Evolutionary conservation across 768 basidiomycete genomes (phyloP).

Genomic region (Hysterangium stoloniferum): DNA sequence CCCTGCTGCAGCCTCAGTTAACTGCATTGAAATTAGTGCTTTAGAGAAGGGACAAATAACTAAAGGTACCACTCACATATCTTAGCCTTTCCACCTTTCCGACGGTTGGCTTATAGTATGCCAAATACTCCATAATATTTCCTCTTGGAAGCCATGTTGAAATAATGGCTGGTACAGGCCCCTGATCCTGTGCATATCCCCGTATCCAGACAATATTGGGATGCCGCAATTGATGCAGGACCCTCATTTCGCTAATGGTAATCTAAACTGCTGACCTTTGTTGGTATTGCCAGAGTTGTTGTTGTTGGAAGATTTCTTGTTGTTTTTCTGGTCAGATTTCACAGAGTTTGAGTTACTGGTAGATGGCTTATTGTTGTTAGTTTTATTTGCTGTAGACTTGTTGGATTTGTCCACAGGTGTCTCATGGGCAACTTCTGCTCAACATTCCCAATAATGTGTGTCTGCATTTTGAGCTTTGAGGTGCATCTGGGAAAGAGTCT

Average conservation of each 20-base stretch:
- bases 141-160: conserved; percentile 5
- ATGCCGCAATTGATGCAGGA: conserved; percentile 8
- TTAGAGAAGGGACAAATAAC: not conserved
- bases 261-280: no score
- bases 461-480: no score
- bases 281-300: no score
- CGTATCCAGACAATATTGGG: conserved; percentile 7
- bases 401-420: no score
- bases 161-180: conserved; percentile 2
- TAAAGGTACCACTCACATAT: not conserved
- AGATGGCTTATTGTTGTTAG: no score
- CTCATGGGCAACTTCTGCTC: no score
- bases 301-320: no score
- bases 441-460: no score
- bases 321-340: no score
- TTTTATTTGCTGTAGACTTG: no score
- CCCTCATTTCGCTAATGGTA: conserved; percentile 8
- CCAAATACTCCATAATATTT: conserved; percentile 2
- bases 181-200: conserved; percentile 3
- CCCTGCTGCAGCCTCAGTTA: conserved; percentile 8
- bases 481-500: no score
- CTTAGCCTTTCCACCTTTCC: not conserved
- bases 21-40: not conserved
- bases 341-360: no score
- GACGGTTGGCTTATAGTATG: not conserved